A percentile compares a stretch with the other conserved stretches of the same genome.
Evolutionary conservation across 2,329 filamentous ascomycete species (phyloP).

Genomic region (Emmonsiellopsis sp.): DNA sequence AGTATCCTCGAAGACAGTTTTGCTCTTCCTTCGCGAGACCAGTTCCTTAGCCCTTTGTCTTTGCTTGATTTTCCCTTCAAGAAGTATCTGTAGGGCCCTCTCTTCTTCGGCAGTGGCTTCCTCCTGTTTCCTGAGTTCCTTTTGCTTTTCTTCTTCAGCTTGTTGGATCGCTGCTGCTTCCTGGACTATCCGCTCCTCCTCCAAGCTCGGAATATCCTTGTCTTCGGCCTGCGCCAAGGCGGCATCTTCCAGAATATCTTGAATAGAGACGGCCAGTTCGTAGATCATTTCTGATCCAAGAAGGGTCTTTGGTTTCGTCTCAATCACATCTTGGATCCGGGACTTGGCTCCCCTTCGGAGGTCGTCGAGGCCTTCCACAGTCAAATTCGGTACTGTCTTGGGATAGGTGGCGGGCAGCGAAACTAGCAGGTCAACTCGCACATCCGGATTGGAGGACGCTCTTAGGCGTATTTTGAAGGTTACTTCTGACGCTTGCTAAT

Average conservation of each 20-base stretch:
- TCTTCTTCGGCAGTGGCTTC: slow-evolving; percentile 33
- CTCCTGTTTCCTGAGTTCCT: slow-evolving; percentile 37
- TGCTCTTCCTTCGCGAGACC: slow-evolving; percentile 30
- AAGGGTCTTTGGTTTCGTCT: slow-evolving; percentile 57
- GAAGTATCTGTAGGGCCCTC: slow-evolving; percentile 28
- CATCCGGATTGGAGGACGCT: slow-evolving; percentile 62
- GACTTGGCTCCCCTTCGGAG: slow-evolving; percentile 63
- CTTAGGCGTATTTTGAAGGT: slow-evolving; percentile 73
- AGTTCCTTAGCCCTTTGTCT: slow-evolving; percentile 29
- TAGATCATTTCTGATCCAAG: slow-evolving; percentile 58
- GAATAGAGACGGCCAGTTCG: slow-evolving; percentile 50
- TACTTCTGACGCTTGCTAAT: slow-evolving; percentile 65
- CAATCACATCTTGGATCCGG: slow-evolving; percentile 61
- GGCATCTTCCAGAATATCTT: slow-evolving; percentile 75
- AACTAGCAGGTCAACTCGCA: slow-evolving; percentile 63
- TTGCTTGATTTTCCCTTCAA: slow-evolving; percentile 32
- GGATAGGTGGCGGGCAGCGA: slow-evolving; percentile 86
- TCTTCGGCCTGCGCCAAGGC: slow-evolving; percentile 67
- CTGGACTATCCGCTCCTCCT: slow-evolving; percentile 78
- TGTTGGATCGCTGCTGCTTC: slow-evolving; percentile 55
- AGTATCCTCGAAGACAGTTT: slow-evolving; percentile 23
- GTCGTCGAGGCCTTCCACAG: slow-evolving; percentile 54
- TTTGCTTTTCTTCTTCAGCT: slow-evolving; percentile 42
- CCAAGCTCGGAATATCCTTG: slow-evolving; percentile 70
- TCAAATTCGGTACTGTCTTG: slow-evolving; percentile 66